Evolutionary conservation across 306 rosid genomes (phyloP), one percentile per base, ranked within the genome.

Genomic region (Pterocarpus santalinus): DNA sequence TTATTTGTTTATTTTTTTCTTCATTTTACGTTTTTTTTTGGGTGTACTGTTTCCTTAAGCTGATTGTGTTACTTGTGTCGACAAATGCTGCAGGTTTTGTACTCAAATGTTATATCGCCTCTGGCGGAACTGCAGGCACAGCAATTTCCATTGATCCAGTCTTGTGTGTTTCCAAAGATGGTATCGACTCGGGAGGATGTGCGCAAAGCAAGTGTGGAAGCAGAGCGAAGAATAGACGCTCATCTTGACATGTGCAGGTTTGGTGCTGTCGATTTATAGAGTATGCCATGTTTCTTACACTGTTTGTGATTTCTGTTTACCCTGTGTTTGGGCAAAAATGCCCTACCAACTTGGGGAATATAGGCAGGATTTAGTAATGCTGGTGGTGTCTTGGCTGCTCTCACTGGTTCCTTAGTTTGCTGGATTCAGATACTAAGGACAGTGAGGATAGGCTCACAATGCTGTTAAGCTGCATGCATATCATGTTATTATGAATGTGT

Each of bases 161-260:
- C 99, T 82, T 95, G 98, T 67, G 72, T 90, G 88, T 90, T 95
- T 77, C 94, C 91, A 5, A 93, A 91, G 86, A 73, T 95, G 85
- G 89, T 93, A 52, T 86, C 98, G 65, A 84, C 90, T 72, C 70
- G 77, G 16, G 92, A 88, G 73, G 97, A 87, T 75, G 92, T 93
- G 75, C 88, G 94, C 63, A 92, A 90, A 86, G 98, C 98, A 46
- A 95, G 98, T 86, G 90, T 88, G 0, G 97, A 93, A 89, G 99
- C 98, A 12, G 99, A 91, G 84, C 88, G 88, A 84, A 93, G 88
- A 87, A 87, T 95, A 69, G 99, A 95, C 81, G 90, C 85, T 33
- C 97, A 95, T 87, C 71, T 84, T 72, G 89, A 86, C 73, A 13
- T 39, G 28, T 93, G 97, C 99, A 95, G 98, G 99, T 95, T 75